Conservation (phyloP, 1,284 basidiomycete genomes). For the Chondrostereum purpureum region DNA sequence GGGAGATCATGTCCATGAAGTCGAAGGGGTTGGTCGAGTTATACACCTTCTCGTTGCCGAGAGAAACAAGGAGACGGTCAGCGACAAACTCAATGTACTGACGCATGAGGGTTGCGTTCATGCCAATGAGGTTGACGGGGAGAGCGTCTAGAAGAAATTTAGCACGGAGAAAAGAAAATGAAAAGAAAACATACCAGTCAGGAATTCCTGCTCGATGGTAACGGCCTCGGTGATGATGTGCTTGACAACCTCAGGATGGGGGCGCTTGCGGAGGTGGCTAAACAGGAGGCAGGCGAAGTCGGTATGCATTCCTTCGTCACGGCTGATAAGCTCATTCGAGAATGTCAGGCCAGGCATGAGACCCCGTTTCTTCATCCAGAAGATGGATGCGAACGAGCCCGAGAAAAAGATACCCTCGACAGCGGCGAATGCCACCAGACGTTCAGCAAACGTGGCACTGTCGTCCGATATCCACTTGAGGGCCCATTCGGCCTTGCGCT, state of each 20-base stretch:
- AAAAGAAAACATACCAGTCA: constrained; percentile 34
- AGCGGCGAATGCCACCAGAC: constrained; percentile 5
- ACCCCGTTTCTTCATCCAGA: constrained; percentile 5
- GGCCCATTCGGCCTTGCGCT: constrained; percentile 6
- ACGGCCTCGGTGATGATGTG: constrained; percentile 83
- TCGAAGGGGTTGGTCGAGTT: constrained; percentile 28
- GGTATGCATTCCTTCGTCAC: constrained; percentile 98
- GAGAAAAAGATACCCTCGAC: constrained; percentile 3
- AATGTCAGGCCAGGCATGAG: constrained; percentile 2
- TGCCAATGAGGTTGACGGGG: constrained; percentile 39
- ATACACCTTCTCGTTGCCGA: constrained; percentile 65
- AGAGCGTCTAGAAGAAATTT: constrained; percentile 29
- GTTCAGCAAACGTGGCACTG: constrained; percentile 2
- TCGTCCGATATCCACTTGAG: constrained; percentile 4
- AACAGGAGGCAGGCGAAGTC: constrained; percentile 97
- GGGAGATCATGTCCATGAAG: constrained; percentile 69
- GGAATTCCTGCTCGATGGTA: constrained; percentile 63
- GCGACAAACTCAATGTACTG: constrained; percentile 76
- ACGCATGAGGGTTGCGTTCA: constrained; percentile 39
- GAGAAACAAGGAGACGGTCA: constrained; percentile 63
- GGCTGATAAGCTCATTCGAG: constrained; percentile 19
- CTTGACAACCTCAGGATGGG: constrained; percentile 75
- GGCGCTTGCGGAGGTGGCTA: constrained; percentile 73
- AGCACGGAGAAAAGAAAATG: not conserved
- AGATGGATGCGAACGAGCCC: constrained; percentile 1